Base-by-base conservation (phyloP, 2,329 filamentous ascomycete genomes). In the Diaporthe citrichinensis region DNA sequence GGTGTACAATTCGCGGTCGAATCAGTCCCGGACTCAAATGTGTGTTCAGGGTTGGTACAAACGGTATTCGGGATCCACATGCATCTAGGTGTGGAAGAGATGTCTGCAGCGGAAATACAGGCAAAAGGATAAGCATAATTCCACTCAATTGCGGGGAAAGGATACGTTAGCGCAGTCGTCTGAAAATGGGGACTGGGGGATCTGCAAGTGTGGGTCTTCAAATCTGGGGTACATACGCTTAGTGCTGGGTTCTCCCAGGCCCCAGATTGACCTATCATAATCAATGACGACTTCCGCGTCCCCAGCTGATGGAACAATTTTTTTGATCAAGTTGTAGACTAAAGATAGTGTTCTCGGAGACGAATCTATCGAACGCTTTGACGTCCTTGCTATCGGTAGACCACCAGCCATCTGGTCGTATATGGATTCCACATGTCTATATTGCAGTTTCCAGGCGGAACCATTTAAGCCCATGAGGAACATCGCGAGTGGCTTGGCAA, bases 401-500 rank as follows among this genome's bases (percentile, higher is more conserved):
- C 15, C 0, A 20, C 41, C 6, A 44, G 7, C 15, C 41, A 44
- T 17, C 0, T 44, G 41, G 41, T 44, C 41, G 2, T 17, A 8
- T 20, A 5, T 20, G 14, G 15, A 17, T 20, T 44, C 17, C 17
- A 44, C 4, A 14, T 14, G 36, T 44, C 41, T 20, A 17, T 44
- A 2, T 44, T 44, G 12, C 5, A 0, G 5, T 44, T 7, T 20
- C 7, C 41, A 44, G 15, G 41, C 17, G 44, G 20, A 9, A 23
- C 44, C 20, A 10, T 12, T 53, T 53, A 14, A 4, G 9, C 25
- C 7, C n/a, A 31, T 55, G 25, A 28, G 5, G 51, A 6, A 3
- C 0, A 9, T n/a, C 14, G 6, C 23, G 1, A 25, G 10, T 53
- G 0, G 2, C 15, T 3, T 34, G 25, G 20, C 0, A 20, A 20